Base-by-base conservation (phyloP, 257 asterid genomes). In the Misopates orontium region DNA sequence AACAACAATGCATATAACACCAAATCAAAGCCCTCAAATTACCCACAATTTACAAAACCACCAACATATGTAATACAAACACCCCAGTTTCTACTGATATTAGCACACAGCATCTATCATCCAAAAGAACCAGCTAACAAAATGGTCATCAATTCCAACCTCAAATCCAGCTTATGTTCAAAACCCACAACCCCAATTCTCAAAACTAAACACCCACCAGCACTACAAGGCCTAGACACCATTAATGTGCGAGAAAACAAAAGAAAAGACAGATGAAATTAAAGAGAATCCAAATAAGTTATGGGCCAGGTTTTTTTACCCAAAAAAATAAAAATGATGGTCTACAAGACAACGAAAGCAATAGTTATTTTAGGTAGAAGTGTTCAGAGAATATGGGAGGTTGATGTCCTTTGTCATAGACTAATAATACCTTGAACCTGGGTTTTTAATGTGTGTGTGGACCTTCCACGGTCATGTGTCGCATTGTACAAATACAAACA, bases 371-470 rank as follows among this genome's bases (percentile, higher is more conserved):
- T 57, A 64, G 23, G 53, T 69, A 77, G n/a, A n/a, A n/a, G n/a
- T n/a, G 84, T 81, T 83, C 82, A 87, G 90, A 83, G 95, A 84
- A 83, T 81, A 81, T 80, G 94, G 83, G 66, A 71, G 84, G 70
- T 60, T 44, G 73, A 62, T 66, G 23, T 71, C 62, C 52, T 52
- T 71, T 59, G 77, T 84, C n/a, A n/a, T n/a, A n/a, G n/a, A n/a
- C 82, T 36, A 54, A 19, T 10, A 23, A 54, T 89, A 85, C 96
- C 97, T 85, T 92, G 98, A 92, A 89, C 87, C 84, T 86, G 89
- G 84, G 72, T 82, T 77, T 76, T n/a, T n/a, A n/a, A n/a, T 81
- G 66, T 70, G 57, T 69, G 55, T 78, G 91, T 85, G 96, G 90
- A 77, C 94, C 95, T 85, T 82, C 80, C 91, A 85, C 80, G 76